A percentile compares a stretch with the other conserved stretches of the same genome.
Evolutionary conservation across 495 filamentous ascomycete genomes (phyloP).

Genomic region (Xylaria sp.): DNA sequence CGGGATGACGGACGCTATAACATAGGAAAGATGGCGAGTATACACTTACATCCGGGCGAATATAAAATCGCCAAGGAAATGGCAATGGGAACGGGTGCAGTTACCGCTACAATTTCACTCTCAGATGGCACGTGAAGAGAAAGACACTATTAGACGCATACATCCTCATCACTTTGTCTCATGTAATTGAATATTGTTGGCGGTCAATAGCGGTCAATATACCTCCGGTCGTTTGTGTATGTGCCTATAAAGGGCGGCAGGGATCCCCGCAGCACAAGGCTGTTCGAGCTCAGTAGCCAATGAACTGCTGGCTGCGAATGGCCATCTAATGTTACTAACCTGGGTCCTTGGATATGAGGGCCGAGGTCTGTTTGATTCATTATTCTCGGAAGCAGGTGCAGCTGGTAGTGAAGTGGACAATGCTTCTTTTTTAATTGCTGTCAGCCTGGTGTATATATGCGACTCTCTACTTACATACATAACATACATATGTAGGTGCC

Average conservation of each 20-base stretch:
- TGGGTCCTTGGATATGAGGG: neutral
- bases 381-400: neutral
- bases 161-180: too few relatives aligned
- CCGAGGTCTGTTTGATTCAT: neutral
- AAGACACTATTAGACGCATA: neutral
- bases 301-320: neutral
- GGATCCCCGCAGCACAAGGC: constrained; percentile 19
- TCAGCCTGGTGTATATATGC: neutral
- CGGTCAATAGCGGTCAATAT: too few relatives aligned
- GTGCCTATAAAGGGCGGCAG: neutral
- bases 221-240: too few relatives aligned
- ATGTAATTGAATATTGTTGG: neutral
- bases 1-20: too few relatives aligned
- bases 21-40: neutral
- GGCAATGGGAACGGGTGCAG: neutral
- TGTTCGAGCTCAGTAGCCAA: neutral
- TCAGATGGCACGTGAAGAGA: neutral
- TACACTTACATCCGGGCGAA: neutral
- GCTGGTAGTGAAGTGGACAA: neutral
- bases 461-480: too few relatives aligned
- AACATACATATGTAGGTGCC: too few relatives aligned
- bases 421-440: neutral
- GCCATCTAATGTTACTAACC: neutral
- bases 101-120: neutral
- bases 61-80: too few relatives aligned